Conservation (phyloP, 306 rosid species). For the Rosa persica region DNA sequence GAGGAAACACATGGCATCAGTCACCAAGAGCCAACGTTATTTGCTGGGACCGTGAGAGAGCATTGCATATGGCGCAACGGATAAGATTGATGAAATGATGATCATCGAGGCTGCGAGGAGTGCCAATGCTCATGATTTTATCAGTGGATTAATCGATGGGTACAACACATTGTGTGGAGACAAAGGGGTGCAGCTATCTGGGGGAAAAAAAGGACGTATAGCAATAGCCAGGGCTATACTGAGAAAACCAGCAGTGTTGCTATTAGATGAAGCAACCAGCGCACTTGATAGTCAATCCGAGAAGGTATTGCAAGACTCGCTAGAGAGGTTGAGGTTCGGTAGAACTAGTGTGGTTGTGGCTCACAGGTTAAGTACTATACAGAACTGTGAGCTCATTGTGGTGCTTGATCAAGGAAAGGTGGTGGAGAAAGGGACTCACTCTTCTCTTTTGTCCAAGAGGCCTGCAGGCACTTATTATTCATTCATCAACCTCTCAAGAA, state of each 20-base stretch:
- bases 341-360: constrained; percentile 55
- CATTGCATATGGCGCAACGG: constrained; percentile 42
- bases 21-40: constrained; percentile 32
- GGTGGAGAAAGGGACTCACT: constrained; percentile 48
- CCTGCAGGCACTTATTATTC: constrained; percentile 44
- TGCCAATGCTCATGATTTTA: constrained; percentile 57
- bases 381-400: constrained; percentile 36
- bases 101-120: constrained; percentile 44
- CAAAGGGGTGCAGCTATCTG: constrained; percentile 43
- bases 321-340: constrained; percentile 40
- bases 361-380: constrained; percentile 53
- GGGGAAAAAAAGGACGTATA: constrained; percentile 58
- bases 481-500: constrained; percentile 29
- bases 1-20: constrained; percentile 47
- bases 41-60: constrained; percentile 43
- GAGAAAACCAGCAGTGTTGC: constrained; percentile 43
- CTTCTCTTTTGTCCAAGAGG: constrained; percentile 41
- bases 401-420: constrained; percentile 46
- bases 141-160: constrained; percentile 38
- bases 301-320: constrained; percentile 42
- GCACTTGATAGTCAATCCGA: constrained; percentile 49
- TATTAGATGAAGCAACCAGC: constrained; percentile 55
- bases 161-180: constrained; percentile 50
- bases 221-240: constrained; percentile 57
- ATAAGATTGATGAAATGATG: constrained; percentile 31